Conservation (phyloP, 2,329 filamentous ascomycete species). For the Hortaea werneckii region DNA sequence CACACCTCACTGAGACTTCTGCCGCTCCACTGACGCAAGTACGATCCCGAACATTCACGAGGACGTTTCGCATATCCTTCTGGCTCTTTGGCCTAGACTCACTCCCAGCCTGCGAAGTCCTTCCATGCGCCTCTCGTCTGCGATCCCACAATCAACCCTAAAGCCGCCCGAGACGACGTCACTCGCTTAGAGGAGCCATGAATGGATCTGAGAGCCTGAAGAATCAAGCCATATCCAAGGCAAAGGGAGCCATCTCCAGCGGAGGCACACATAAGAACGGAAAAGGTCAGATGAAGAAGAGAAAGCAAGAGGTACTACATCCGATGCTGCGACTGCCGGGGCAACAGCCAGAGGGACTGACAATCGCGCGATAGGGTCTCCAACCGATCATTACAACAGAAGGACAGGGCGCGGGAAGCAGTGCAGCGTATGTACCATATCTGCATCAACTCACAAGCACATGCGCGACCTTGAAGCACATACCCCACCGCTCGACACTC, state of each 20-base stretch:
- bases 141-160: neutral
- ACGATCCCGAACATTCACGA: no score
- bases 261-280: constrained; percentile 3
- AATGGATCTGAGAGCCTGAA: constrained; percentile 52
- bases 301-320: constrained; percentile 46
- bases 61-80: no score
- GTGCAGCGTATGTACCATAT: constrained; percentile 4
- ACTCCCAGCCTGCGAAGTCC: neutral
- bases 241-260: constrained; percentile 46
- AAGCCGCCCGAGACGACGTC: neutral
- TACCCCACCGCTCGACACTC: no score
- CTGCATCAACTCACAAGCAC: no score
- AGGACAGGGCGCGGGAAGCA: constrained; percentile 36
- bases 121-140: neutral
- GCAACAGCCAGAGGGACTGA: constrained; percentile 32
- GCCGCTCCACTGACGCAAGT: no score
- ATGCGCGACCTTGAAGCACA: no score
- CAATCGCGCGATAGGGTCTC: neutral
- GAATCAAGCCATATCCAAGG: constrained; percentile 55
- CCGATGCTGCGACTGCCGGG: neutral
- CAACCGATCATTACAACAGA: constrained; percentile 67
- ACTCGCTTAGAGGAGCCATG: constrained; percentile 31
- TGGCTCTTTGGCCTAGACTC: no score
- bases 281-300: constrained; percentile 58
- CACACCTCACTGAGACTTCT: no score